Evolutionary conservation across 768 basidiomycete species (phyloP).

Genomic region (Gymnopilus junonius): DNA sequence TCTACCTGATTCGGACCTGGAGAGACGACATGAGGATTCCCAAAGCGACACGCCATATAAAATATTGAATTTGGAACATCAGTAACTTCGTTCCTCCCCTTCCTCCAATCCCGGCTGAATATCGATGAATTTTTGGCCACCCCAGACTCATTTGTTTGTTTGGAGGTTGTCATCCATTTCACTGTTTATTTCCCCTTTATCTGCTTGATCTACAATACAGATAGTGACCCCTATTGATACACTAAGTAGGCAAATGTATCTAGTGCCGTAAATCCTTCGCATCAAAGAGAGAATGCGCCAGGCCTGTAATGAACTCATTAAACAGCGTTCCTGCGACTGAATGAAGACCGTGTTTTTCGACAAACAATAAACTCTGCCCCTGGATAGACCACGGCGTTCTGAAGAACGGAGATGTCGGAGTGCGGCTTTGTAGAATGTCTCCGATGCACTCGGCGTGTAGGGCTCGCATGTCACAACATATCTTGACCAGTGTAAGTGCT

Average conservation of each 20-base stretch:
- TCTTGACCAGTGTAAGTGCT: not conserved
- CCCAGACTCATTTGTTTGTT: not conserved
- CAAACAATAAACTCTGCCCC: not conserved
- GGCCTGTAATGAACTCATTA: not conserved
- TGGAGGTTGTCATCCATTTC: not conserved
- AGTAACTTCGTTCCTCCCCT: too few species aligned
- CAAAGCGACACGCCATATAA: not conserved
- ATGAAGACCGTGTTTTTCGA: not conserved
- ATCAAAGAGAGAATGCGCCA: too few species aligned
- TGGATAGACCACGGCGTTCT: not conserved
- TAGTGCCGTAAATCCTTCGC: not conserved
- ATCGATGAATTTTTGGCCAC: not conserved
- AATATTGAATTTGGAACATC: not conserved
- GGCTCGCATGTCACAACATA: not conserved
- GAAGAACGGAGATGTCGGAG: not conserved
- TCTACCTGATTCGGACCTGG: slow-evolving; percentile 25
- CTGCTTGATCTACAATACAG: slow-evolving; percentile 4
- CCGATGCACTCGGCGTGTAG: not conserved
- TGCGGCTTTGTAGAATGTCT: not conserved
- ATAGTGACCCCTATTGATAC: not conserved
- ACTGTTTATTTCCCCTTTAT: not conserved
- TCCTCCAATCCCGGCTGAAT: too few species aligned
- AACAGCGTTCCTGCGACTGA: not conserved
- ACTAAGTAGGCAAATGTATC: not conserved
- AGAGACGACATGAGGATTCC: slow-evolving; percentile 8